Evolutionary conservation across 345 rosid genomes (phyloP).

Genomic region (Lenwebbia sp.): DNA sequence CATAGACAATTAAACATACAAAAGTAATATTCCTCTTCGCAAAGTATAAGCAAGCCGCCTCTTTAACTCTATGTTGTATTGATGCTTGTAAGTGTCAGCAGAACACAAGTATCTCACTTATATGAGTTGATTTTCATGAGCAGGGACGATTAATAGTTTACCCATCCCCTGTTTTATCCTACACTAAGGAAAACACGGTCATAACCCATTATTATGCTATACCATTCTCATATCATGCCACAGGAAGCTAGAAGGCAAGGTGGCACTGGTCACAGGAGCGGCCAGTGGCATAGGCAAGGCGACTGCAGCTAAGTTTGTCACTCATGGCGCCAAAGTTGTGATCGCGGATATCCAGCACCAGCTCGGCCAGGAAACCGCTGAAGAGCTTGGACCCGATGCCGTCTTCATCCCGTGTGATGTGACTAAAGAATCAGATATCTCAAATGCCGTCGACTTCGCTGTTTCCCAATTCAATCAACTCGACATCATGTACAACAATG

Average conservation of each 20-base stretch:
- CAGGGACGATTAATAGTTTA: not conserved
- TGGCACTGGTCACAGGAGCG: constrained; percentile 82
- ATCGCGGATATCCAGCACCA: constrained; percentile 60
- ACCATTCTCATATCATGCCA: not conserved
- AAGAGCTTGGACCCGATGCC: constrained; percentile 56
- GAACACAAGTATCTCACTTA: not conserved
- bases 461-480: constrained; percentile 36
- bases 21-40: not conserved
- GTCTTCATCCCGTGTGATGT: constrained; percentile 54
- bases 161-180: not conserved
- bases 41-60: not conserved
- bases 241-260: constrained; percentile 76
- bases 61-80: not conserved
- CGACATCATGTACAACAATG: constrained; percentile 80
- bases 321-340: constrained; percentile 71
- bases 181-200: not conserved
- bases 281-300: constrained; percentile 87
- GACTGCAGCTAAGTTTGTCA: constrained; percentile 53
- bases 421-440: constrained; percentile 57
- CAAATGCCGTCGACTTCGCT: constrained; percentile 55
- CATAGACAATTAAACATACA: not conserved
- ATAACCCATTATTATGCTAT: not conserved
- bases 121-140: not conserved
- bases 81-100: not conserved
- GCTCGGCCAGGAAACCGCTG: constrained; percentile 38